phyloP scores from a whole-genome alignment of 2,329 filamentous ascomycete species.

The Nigrograna mackinnonii region DNA sequence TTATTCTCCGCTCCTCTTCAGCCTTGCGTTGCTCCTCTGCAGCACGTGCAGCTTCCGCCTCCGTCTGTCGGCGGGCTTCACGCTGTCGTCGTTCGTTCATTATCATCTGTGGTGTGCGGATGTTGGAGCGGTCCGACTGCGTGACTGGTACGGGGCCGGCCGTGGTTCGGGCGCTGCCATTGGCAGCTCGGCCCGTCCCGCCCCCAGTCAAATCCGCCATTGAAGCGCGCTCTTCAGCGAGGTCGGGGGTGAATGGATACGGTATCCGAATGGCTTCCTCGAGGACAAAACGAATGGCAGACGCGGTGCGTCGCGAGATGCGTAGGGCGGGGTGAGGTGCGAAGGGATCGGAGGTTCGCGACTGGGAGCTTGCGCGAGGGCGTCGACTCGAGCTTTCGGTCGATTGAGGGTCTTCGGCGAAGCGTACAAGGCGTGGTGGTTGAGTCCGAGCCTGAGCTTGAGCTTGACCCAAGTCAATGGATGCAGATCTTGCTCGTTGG shows the following conservation, averaged over 20 bases:
- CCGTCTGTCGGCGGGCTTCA: conserved; percentile 72
- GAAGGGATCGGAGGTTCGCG: conserved; percentile 19
- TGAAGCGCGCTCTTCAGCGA: conserved; percentile 83
- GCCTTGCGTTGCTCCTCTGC: conserved; percentile 57
- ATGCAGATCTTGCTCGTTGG: conserved; percentile 45
- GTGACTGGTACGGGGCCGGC: conserved; percentile 58
- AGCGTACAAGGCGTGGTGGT: conserved; percentile 35
- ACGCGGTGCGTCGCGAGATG: conserved; percentile 82
- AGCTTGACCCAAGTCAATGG: conserved; percentile 45
- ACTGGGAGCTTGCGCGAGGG: conserved; percentile 33
- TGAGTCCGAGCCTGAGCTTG: conserved; percentile 14
- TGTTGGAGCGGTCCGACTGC: conserved; percentile 57
- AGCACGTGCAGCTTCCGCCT: conserved; percentile 55
- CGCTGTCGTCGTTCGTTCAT: conserved; percentile 85
- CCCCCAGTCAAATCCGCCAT: conserved; percentile 82
- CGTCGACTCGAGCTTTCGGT: no score
- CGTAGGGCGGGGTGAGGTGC: conserved; percentile 61
- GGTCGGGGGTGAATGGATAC: conserved; percentile 79
- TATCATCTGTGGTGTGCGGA: conserved; percentile 85
- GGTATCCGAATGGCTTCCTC: conserved; percentile 88
- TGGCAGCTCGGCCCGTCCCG: conserved; percentile 60
- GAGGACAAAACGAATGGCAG: conserved; percentile 88
- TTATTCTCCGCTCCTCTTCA: conserved; percentile 52
- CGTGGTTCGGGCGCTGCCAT: conserved; percentile 59
- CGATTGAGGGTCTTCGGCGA: conserved; percentile 30